Conservation (phyloP, 2,329 filamentous ascomycete genomes). For the Bertia moriformis region DNA sequence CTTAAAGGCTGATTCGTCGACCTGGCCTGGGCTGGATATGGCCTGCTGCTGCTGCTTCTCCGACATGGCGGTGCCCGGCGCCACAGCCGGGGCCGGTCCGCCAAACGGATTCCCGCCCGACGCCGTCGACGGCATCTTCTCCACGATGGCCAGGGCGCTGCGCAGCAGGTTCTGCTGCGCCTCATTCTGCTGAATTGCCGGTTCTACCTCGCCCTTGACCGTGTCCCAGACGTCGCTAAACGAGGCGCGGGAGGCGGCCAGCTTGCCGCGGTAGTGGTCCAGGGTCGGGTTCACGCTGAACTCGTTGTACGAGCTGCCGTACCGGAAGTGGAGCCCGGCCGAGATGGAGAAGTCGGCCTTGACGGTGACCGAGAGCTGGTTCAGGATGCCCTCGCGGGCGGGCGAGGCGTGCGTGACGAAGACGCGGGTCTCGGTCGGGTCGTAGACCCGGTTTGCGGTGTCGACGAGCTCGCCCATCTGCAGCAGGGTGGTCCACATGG, state of each 20-base stretch:
- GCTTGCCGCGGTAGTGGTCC: slow-evolving; percentile 95
- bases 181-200: slow-evolving; percentile 83
- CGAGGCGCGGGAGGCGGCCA: slow-evolving; percentile 91
- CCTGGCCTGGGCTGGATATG: too few relatives aligned
- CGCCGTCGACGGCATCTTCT: slow-evolving; percentile 92
- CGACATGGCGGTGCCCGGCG: too few relatives aligned
- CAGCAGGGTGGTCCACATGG: slow-evolving; percentile 96
- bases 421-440: slow-evolving; percentile 89
- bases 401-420: slow-evolving; percentile 96
- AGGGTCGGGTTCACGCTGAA: slow-evolving; percentile 97
- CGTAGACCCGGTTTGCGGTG: slow-evolving; percentile 96
- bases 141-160: slow-evolving; percentile 81
- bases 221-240: slow-evolving; percentile 99
- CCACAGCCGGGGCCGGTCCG: slow-evolving; percentile 60
- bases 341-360: slow-evolving; percentile 98
- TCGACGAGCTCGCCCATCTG: slow-evolving; percentile 98
- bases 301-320: slow-evolving; percentile 98
- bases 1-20: slow-evolving; percentile 98
- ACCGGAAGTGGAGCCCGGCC: slow-evolving; percentile 92
- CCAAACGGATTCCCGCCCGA: slow-evolving; percentile 95
- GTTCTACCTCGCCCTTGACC: slow-evolving; percentile 87
- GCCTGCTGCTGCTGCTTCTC: too few relatives aligned
- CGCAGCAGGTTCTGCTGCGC: slow-evolving; percentile 84
- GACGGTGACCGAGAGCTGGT: slow-evolving; percentile 90
- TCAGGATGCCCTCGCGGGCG: slow-evolving; percentile 86